Percentiles rank a stretch among this genome's conserved stretches.
phyloP scores from a whole-genome alignment of 371 early-diverging fungal species.

The Zopfochytrium polystomum region DNA sequence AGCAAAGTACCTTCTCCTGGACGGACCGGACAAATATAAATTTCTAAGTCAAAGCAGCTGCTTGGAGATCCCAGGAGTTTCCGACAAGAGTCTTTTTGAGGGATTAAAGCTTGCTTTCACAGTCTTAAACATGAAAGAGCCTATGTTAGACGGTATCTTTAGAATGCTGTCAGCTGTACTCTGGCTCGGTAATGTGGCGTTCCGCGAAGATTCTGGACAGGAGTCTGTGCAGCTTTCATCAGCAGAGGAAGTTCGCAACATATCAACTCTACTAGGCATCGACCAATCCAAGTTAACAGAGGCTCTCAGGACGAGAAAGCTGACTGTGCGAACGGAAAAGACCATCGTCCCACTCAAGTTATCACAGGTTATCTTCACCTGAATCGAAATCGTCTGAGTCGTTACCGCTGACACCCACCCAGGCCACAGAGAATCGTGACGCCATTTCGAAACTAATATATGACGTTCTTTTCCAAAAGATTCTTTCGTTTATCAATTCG shows the following conservation, averaged over 20 bases:
- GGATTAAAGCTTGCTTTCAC: slow-evolving; percentile 47
- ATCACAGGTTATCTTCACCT: slow-evolving; percentile 28
- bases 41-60: slow-evolving; percentile 46
- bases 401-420: slow-evolving; percentile 5
- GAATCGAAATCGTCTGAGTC: neutral
- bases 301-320: slow-evolving; percentile 33
- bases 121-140: slow-evolving; percentile 43
- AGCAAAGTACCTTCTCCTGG: slow-evolving; percentile 25
- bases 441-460: slow-evolving; percentile 55
- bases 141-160: slow-evolving; percentile 39
- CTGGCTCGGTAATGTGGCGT: slow-evolving; percentile 46
- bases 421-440: slow-evolving; percentile 50
- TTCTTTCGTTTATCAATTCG: slow-evolving; percentile 58
- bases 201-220: slow-evolving; percentile 29
- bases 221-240: slow-evolving; percentile 35
- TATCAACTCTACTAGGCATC: slow-evolving; percentile 38
- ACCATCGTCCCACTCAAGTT: slow-evolving; percentile 45
- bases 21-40: slow-evolving; percentile 14
- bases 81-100: slow-evolving; percentile 40
- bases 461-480: slow-evolving; percentile 56
- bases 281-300: slow-evolving; percentile 30
- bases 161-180: slow-evolving; percentile 42
- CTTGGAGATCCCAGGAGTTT: slow-evolving; percentile 41
- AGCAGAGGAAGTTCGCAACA: slow-evolving; percentile 25
- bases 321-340: slow-evolving; percentile 44